phyloP scores from a whole-genome alignment of 257 asterid genomes.

The Nicotiana attenuata region DNA sequence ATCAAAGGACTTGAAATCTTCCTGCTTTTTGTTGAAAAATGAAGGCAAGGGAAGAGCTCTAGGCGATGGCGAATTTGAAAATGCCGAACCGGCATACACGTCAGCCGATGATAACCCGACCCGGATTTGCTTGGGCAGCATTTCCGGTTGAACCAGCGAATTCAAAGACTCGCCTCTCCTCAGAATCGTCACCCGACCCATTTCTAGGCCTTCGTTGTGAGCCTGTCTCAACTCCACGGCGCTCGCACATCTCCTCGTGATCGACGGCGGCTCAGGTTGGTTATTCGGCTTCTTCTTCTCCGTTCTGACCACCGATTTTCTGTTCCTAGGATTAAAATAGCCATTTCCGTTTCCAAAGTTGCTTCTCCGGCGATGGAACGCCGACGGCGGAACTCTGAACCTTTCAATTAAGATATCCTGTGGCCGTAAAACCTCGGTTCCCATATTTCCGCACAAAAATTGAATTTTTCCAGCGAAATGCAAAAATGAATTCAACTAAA shows the following conservation, averaged over 20 bases:
- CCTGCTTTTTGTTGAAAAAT: constrained; percentile 32
- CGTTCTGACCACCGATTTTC: constrained; percentile 17
- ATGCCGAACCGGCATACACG: constrained; percentile 56
- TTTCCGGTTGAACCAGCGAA: constrained; percentile 36
- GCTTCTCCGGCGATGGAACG: constrained; percentile 22
- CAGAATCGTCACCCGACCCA: constrained; percentile 14
- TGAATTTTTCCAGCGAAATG: not conserved
- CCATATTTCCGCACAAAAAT: constrained; percentile 22
- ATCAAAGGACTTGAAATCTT: constrained; percentile 21
- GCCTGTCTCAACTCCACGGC: constrained; percentile 2
- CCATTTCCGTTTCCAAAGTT: not conserved
- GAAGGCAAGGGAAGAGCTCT: constrained; percentile 65
- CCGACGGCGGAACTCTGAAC: not conserved
- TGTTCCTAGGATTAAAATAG: not conserved
- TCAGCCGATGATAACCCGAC: constrained; percentile 25
- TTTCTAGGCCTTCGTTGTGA: not conserved
- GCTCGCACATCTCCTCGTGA: constrained; percentile 16
- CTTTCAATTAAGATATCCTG: constrained; percentile 32
- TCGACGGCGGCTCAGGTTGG: not conserved
- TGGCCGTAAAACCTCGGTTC: constrained; percentile 42
- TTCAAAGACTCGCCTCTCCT: constrained; percentile 46
- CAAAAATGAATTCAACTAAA: not conserved
- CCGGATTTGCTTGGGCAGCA: constrained; percentile 38
- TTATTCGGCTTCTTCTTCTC: constrained; percentile 7
- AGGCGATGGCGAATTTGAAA: constrained; percentile 62